Evolutionary conservation across 1,139 yeast genomes (phyloP), one percentile per base, ranked within the genome.

Genomic region (Hyphopichia wangnamkhiaoensis): DNA sequence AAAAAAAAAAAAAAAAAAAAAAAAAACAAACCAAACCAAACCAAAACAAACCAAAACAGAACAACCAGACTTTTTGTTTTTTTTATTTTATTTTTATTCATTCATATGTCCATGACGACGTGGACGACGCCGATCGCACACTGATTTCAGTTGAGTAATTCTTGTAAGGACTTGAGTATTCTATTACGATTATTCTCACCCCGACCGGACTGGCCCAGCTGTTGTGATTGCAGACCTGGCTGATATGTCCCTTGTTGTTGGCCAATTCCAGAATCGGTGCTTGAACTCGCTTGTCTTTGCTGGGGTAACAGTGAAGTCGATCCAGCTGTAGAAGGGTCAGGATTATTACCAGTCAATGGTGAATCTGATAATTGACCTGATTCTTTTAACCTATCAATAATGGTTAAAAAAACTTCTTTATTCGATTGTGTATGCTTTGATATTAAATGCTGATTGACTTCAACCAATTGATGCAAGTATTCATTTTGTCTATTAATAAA

Each of bases 371-470:
- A 6, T 5, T 27, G 18, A 14, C n/a, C n/a, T n/a, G n/a, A n/a
- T n/a, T 27, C 18, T 27, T 27, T n/a, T 5, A 20, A 28, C 16
- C 15, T 13, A 4, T 28, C 28, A 28, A 29, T 21, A 12, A 27
- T 29, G 3, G 19, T 14, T 3, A 20, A 6, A 13, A 34, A 7
- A 2, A 34, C 9, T 7, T 34, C 37, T 33, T 46, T 45, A 34
- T 47, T 54, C 32, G 50, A 34, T n/a, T 47, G 44, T 25, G 40
- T 37, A 39, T 57, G 61, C 35, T 51, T 49, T 7, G 25, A 26
- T 31, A 43, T 42, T 25, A 52, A 49, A 17, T 35, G 33, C 12
- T 46, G 44, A 38, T 51, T 46, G 17, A 42, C 39, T 24, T 43
- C 44, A 34, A 50, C 44, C 10, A 51, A 34, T 25, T 40, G 39